Evolutionary conservation across 495 filamentous ascomycete genomes (phyloP), one percentile per base, ranked within the genome.

Genomic region (Xylaria nigripes): DNA sequence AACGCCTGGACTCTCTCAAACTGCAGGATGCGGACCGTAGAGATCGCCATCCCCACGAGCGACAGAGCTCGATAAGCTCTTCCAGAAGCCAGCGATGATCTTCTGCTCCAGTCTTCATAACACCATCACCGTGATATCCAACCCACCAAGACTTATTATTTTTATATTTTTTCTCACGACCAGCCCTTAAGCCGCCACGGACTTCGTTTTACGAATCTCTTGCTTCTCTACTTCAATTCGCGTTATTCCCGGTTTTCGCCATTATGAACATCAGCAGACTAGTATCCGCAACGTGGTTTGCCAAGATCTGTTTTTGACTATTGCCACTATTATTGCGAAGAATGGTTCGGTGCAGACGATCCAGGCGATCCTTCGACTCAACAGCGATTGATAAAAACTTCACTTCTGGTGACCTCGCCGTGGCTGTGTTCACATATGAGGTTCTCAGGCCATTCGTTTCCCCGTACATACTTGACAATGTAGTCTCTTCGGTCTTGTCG

Each of bases 1-100:
- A 87, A 67, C 79, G 88, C 54, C 72, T 96, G 51, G 86, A 94
- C 70, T 86, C 87, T 25, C 70, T 96, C 57, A 87, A 90, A 68
- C 70, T 96, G 58, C 85, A 90, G 58, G 90, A 96, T 59, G 68
- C 68, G 30, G 73, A 77, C 40, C 68, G 73, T 42, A 60, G 68
- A 25, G 72, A 72, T 24, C 72, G 75, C 32, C 74, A 71, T 7
- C 68, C 72, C 29, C 73, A 76, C 47, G 76, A 78, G 54, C 74
- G 76, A 50, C 75, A 77, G 58, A 72, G 68, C 55, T 78, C 75
- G 41, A 72, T 71, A 48, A 68, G 73, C 34, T 77, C 75, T n/a
- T 67, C 71, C 19, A 67, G 74, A 64, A 75, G 76, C 54, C 70
- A 71, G 64, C 69, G 74, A 66, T 76, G 59, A 63, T 63, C 55